Evolutionary conservation across 345 rosid genomes (phyloP), one percentile per base, ranked within the genome.

Genomic region (Brassica incana): DNA sequence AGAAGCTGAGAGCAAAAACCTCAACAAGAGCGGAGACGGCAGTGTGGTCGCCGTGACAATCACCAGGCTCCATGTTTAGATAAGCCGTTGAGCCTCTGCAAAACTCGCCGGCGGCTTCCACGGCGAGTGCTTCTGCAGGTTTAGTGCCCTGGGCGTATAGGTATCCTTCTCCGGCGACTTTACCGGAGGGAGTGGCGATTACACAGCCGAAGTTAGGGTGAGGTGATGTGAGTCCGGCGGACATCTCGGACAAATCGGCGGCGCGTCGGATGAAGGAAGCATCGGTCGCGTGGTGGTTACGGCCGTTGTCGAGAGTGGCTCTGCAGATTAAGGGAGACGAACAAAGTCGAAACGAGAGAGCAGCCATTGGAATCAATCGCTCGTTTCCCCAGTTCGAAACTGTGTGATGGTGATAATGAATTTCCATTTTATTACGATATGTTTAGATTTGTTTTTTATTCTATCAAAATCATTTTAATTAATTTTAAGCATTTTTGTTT

Each of bases 141-240:
- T 86, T 89, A 43, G 98, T 89, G 5, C 99, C 99, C 83, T 95
- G 93, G 0, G 94, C 98, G 73, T 92, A 95, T 2, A 92, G 80
- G 63, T 81, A 91, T 1, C 97, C 97, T 82, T 95, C 97, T 16
- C 98, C 97, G 54, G 86, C 91, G 63, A 92, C 84, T 54, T 79
- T 83, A 0, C 89, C 92, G 5, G 85, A 10, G 6, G 85, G 66
- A 9, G 90, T 84, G 56, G 87, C 83, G 35, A 91, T 86, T 25
- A 95, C 86, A 77, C 98, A 95, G 12, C 99, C 99, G 79, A 91
- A 91, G 72, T 93, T 93, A 15, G 97, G 96, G 75, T 95, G 99
- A 11, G 99, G 99, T 0, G 97, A 92, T 61, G 94, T 86, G 70
- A 88, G 78, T 0, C 98, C 93, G 59, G 97, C 90, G 30, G 99